Evolutionary conservation across 2,329 filamentous ascomycete genomes (phyloP).

Genomic region (Rhynchosporium secalis): DNA sequence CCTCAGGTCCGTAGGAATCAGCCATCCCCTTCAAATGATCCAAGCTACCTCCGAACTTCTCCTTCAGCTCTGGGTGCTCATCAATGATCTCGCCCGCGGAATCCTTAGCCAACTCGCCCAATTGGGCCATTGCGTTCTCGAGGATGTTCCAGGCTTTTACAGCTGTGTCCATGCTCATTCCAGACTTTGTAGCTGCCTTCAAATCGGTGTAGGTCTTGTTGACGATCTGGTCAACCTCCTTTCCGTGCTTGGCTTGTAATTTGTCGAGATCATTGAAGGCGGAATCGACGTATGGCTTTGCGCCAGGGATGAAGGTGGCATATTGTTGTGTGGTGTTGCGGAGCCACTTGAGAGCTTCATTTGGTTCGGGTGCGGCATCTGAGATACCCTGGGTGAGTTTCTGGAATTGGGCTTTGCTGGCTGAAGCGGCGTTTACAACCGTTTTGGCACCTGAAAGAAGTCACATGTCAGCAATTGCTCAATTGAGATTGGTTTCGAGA

Average conservation of each 20-base stretch:
- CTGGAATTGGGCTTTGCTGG: constrained; percentile 61
- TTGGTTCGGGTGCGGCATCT: constrained; percentile 62
- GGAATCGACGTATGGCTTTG: constrained; percentile 64
- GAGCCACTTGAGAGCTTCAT: constrained; percentile 66
- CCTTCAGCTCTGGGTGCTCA: constrained; percentile 72
- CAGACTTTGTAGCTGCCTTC: constrained; percentile 58
- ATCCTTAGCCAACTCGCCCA: constrained; percentile 63
- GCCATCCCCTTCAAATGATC: constrained; percentile 70
- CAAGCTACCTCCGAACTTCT: constrained; percentile 67
- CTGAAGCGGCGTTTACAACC: constrained; percentile 50
- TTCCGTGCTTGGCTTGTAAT: constrained; percentile 64
- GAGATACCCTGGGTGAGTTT: constrained; percentile 60
- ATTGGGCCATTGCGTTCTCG: constrained; percentile 58
- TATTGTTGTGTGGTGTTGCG: constrained; percentile 68
- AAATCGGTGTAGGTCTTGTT: constrained; percentile 67
- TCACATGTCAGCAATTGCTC: background rate
- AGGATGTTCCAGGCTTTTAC: constrained; percentile 62
- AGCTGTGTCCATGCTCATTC: constrained; percentile 63
- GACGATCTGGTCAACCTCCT: constrained; percentile 70
- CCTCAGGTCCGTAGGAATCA: constrained; percentile 70
- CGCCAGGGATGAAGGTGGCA: constrained; percentile 70
- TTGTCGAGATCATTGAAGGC: constrained; percentile 71
- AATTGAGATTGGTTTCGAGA: background rate
- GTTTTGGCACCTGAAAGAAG: constrained; percentile 32
- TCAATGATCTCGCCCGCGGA: constrained; percentile 65